phyloP scores from a whole-genome alignment of 345 rosid genomes.

The Populus deltoides region DNA sequence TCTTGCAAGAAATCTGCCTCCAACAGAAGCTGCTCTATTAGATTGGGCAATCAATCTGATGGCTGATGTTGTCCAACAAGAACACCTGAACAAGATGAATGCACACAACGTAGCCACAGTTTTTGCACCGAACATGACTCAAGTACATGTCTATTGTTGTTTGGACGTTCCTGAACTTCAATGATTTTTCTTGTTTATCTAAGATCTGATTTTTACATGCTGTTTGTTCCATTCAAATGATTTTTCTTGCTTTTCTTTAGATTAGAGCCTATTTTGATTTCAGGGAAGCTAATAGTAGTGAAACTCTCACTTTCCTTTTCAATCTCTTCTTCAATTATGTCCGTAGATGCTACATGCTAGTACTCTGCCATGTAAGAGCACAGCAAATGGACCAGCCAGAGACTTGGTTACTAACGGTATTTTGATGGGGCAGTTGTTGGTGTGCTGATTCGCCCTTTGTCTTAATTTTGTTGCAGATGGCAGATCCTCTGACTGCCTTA shows the following conservation, averaged over 20 bases:
- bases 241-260: neutral
- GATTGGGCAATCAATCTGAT: constrained; percentile 28
- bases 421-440: neutral
- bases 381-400: neutral
- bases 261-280: neutral
- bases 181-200: neutral
- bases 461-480: constrained; percentile 24
- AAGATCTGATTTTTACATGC: neutral
- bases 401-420: neutral
- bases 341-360: neutral
- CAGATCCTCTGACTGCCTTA: constrained; percentile 29
- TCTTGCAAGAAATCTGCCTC: constrained; percentile 21
- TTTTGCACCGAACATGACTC: constrained; percentile 30
- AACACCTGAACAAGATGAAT: constrained; percentile 26
- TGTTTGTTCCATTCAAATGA: neutral
- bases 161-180: neutral
- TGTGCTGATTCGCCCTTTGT: neutral
- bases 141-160: neutral
- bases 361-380: neutral
- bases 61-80: constrained; percentile 28
- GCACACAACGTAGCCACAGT: constrained; percentile 31
- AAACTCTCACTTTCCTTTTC: neutral
- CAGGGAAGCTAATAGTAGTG: neutral
- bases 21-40: constrained; percentile 23
- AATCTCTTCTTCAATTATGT: neutral